Conservation (phyloP, 352 stramenopile genomes). For the Pythium monospermum region DNA sequence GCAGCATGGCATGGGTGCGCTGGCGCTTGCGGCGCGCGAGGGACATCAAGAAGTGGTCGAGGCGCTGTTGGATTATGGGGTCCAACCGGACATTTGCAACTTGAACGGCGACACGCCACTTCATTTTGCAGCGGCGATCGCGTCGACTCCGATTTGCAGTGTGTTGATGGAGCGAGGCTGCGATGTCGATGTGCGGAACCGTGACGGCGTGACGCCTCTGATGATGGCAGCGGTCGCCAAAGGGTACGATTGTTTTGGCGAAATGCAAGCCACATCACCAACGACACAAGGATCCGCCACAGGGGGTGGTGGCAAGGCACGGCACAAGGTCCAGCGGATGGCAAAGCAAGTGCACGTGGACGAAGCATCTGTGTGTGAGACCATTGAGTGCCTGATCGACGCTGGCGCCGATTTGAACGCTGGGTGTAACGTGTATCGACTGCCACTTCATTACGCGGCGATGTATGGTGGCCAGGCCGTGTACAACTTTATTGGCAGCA, state of each 20-base stretch:
- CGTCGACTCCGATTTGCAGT: conserved; percentile 53
- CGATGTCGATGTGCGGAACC: conserved; percentile 63
- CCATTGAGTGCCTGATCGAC: conserved; percentile 71
- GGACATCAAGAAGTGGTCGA: conserved; percentile 66
- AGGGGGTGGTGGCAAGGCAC: not conserved
- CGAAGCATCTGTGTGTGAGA: conserved; percentile 49
- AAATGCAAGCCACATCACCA: not conserved
- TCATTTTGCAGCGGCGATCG: conserved; percentile 73
- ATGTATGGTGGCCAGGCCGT: conserved; percentile 54
- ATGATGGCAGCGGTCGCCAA: conserved; percentile 75
- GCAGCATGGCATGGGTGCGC: conserved; percentile 70
- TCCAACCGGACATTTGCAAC: conserved; percentile 52
- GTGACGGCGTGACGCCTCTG: conserved; percentile 62
- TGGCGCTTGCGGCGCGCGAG: conserved; percentile 67
- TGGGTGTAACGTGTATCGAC: conserved; percentile 65
- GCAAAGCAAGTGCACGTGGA: conserved; percentile 44
- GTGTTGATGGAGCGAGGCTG: conserved; percentile 68
- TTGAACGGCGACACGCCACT: conserved; percentile 70
- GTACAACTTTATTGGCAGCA: conserved; percentile 46
- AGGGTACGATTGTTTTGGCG: conserved; percentile 27
- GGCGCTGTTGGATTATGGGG: conserved; percentile 78
- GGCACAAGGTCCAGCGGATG: not conserved
- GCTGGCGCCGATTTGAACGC: conserved; percentile 49
- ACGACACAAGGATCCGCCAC: conserved; percentile 21
- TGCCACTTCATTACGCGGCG: conserved; percentile 72